Percentiles rank a stretch among this genome's conserved stretches.
Conservation (phyloP, 495 filamentous ascomycete genomes). For the Penicillium cosmopolitanum region DNA sequence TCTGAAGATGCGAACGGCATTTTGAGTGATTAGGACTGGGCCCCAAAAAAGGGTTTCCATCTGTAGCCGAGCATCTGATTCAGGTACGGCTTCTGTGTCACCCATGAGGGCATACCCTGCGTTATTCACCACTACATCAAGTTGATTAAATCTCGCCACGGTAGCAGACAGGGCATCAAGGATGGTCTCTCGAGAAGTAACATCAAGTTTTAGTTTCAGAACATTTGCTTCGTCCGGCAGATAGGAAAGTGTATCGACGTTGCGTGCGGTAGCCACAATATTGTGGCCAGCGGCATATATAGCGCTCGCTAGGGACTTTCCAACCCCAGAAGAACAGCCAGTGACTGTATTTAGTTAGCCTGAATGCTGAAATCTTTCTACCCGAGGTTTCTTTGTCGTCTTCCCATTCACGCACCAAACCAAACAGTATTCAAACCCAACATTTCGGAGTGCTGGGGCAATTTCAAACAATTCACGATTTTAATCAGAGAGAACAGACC, state of each 20-base stretch:
- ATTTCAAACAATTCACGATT: no score
- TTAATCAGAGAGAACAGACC: no score
- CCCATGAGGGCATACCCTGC: conserved; percentile 43
- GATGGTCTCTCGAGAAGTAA: conserved; percentile 20
- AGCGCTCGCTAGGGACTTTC: no score
- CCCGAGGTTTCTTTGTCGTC: no score
- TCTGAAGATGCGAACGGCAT: conserved; percentile 51
- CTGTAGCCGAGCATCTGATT: conserved; percentile 41
- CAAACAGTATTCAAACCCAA: no score
- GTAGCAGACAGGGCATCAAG: conserved; percentile 34
- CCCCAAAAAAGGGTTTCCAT: conserved; percentile 63
- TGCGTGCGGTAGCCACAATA: conserved; percentile 52
- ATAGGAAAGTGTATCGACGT: conserved; percentile 36
- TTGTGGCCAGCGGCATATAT: conserved; percentile 40
- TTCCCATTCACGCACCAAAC: no score
- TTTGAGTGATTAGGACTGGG: conserved; percentile 45
- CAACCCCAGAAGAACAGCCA: conserved; percentile 35
- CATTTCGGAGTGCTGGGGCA: no score
- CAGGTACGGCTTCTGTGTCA: conserved; percentile 48
- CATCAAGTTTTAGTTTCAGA: conserved; percentile 38
- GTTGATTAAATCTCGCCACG: conserved; percentile 27
- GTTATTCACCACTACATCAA: conserved; percentile 41
- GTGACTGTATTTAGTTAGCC: no score
- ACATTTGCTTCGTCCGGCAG: conserved; percentile 36
- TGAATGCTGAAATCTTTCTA: no score